A percentile compares a stretch with the other conserved stretches of the same genome.
These are phyloP conservation scores for Melocanna baccifera DNA, from an alignment of 176 grass and related monocot species.

Conservation along the genomic window DNA sequence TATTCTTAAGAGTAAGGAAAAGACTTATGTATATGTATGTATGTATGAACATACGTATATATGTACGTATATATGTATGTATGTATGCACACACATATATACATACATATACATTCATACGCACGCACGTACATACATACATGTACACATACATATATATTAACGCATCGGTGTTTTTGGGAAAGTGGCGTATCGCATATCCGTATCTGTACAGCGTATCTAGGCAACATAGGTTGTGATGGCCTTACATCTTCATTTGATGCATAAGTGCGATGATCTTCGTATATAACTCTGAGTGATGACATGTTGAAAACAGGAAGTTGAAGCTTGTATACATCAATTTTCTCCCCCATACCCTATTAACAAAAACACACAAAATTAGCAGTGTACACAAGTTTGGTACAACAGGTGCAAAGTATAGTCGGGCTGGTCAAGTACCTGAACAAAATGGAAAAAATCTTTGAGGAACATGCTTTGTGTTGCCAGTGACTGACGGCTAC, in stretches of 20 bases:
- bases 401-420: constrained; percentile 14
- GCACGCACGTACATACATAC: too few species aligned
- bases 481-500: constrained; percentile 75
- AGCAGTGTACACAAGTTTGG: constrained; percentile 18
- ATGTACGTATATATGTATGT: too few species aligned
- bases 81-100: too few species aligned
- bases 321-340: constrained; percentile 82
- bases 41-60: too few species aligned
- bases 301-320: constrained; percentile 92
- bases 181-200: too few species aligned
- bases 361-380: constrained; percentile 23
- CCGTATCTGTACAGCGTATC: too few species aligned
- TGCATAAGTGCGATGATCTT: constrained; percentile 94
- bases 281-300: constrained; percentile 75
- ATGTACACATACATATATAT: too few species aligned
- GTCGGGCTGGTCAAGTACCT: constrained; percentile 45
- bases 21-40: too few species aligned
- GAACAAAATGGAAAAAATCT: constrained; percentile 93
- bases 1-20: too few species aligned
- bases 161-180: too few species aligned
- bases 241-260: constrained; percentile 82
- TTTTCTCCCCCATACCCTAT: constrained; percentile 74
- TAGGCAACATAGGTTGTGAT: not conserved
- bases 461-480: constrained; percentile 85
- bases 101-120: too few species aligned